phyloP scores from a whole-genome alignment of 345 rosid genomes.

The Combretum micranthum region DNA sequence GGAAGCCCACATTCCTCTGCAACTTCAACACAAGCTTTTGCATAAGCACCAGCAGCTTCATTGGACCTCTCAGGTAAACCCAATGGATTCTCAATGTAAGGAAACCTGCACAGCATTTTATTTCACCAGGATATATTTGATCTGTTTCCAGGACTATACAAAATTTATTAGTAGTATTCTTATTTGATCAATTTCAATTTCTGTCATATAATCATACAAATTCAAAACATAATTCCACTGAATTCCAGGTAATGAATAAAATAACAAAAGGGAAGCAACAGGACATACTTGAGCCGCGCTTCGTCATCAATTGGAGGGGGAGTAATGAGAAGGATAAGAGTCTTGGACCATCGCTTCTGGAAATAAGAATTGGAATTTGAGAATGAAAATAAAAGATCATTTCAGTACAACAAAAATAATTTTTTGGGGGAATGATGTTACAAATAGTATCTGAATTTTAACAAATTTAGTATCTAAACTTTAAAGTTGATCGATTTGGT shows the following conservation, averaged over 20 bases:
- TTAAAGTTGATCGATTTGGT: too few species aligned
- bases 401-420: too few species aligned
- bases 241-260: too few species aligned
- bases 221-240: too few species aligned
- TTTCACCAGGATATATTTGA: not conserved
- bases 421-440: too few species aligned
- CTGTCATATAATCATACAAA: not conserved
- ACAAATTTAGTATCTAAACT: too few species aligned
- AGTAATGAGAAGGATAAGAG: constrained; percentile 52
- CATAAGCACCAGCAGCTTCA: constrained; percentile 72
- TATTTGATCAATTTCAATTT: not conserved
- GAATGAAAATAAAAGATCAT: not conserved
- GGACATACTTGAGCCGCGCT: constrained; percentile 59
- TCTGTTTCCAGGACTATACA: not conserved
- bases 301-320: constrained; percentile 94
- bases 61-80: constrained; percentile 85
- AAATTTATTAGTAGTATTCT: not conserved
- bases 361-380: not conserved
- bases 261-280: not conserved
- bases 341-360: constrained; percentile 64
- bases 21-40: constrained; percentile 48
- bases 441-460: too few species aligned
- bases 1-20: constrained; percentile 51
- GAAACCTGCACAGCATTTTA: constrained; percentile 33
- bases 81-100: constrained; percentile 51